A percentile compares a stretch with the other conserved stretches of the same genome.
Evolutionary conservation across 371 early-diverging fungal genomes (phyloP).

Genomic region (Mucor lusitanicus): DNA sequence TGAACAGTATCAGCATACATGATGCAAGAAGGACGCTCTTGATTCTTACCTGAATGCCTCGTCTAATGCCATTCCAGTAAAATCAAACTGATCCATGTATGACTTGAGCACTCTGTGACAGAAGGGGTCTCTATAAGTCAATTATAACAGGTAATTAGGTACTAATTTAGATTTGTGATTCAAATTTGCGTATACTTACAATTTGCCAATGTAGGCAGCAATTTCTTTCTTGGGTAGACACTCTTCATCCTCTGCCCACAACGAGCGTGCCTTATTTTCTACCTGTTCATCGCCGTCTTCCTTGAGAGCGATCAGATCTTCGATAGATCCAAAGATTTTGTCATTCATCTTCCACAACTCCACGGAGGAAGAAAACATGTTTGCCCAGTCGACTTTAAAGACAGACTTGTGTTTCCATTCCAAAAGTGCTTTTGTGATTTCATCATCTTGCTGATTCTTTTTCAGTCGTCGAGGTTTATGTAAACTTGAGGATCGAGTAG

Average conservation of each 20-base stretch:
- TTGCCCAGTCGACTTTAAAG: conserved; percentile 20
- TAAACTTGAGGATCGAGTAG: conserved; percentile 19
- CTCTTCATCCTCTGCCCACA: conserved; percentile 35
- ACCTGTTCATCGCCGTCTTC: conserved; percentile 1
- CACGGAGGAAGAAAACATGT: conserved; percentile 13
- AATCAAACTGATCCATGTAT: conserved; percentile 79
- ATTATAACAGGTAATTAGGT: background rate
- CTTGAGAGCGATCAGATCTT: conserved; percentile 11
- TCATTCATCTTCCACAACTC: conserved; percentile 14
- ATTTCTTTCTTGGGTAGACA: conserved; percentile 19
- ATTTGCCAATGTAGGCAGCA: conserved; percentile 37
- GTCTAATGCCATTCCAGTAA: conserved; percentile 64
- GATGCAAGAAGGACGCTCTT: too few relatives aligned
- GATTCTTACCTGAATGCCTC: conserved; percentile 63
- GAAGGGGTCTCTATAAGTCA: conserved; percentile 39
- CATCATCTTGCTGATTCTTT: conserved; percentile 11
- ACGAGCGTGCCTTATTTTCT: conserved; percentile 1
- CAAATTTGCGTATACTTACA: conserved; percentile 10
- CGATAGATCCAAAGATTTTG: conserved; percentile 20
- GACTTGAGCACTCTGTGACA: conserved; percentile 27
- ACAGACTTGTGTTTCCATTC: conserved; percentile 37
- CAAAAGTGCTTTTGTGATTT: conserved; percentile 16
- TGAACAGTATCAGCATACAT: background rate
- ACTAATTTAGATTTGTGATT: background rate
- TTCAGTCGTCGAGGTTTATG: background rate